Base-by-base conservation (phyloP, 306 rosid genomes). In the Urtica urens region DNA sequence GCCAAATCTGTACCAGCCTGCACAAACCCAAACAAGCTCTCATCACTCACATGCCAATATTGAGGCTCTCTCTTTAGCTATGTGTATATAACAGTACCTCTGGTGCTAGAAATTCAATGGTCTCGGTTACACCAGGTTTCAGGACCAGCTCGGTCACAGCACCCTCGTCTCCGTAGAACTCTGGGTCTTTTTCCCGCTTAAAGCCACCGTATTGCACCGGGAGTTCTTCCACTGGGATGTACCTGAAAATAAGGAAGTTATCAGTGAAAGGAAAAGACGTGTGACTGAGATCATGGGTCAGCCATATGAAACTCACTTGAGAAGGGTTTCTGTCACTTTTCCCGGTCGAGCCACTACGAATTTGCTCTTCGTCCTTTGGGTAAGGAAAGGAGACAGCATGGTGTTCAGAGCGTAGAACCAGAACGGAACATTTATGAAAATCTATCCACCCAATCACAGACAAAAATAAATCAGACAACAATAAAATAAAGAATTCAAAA, bases 391-490 rank as follows among this genome's bases (percentile, higher is more conserved):
- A 40, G 83, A 69, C 28, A 86, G 45, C 17, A 86, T 57, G 39
- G 90, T 78, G 38, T 75, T 78, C 39, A 90, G 68, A 29, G 97
- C 95, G 24, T 78, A 90, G 68, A 78, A 90, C 97, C 97, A 90
- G 72, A 83, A 84, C 0, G 97, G 97, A 37, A 77, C 95, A 54
- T 90, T 90, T 66, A 90, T 84, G 67, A 90, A 84, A 33, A 84
- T 64, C 97, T 88, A 58, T 45, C 55, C 34, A 23, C 55, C n/a
- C n/a, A n/a, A n/a, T n/a, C n/a, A 30, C 44, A 6, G 7, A 22
- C n/a, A 48, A 3, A 61, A 27, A 35, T 38, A 8, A 49, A 60
- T 2, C 24, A 28, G 20, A 19, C 14, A 13, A 41, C 17, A 19
- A 20, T 53, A 38, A 2, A 25, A 26, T 23, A 51, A 12, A 17